These are phyloP conservation scores for Vitis hybrid DNA, from an alignment of 177 flowering plant species.

Conservation along the genomic window DNA sequence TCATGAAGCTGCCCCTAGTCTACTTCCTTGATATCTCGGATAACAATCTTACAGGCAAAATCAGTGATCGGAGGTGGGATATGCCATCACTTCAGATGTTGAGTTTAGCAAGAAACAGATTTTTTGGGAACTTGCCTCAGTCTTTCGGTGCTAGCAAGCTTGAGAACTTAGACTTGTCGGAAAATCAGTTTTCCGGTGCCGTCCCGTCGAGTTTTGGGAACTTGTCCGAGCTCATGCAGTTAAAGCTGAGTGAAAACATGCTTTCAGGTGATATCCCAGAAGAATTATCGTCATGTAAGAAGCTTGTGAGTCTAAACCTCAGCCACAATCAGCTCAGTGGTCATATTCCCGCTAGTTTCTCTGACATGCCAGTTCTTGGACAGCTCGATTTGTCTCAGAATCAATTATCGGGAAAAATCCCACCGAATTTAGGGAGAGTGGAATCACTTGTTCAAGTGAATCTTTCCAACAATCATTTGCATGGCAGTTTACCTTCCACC, in stretches of 20 bases:
- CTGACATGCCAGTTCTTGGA: conserved; percentile 70
- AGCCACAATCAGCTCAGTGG: conserved; percentile 64
- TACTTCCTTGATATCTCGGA: conserved; percentile 70
- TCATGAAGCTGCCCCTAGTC: conserved; percentile 53
- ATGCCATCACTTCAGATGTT: conserved; percentile 73
- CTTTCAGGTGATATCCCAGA: conserved; percentile 65
- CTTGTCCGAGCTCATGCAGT: conserved; percentile 47
- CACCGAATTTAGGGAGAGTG: conserved; percentile 45
- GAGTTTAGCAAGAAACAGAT: conserved; percentile 51
- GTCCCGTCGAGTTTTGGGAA: conserved; percentile 51
- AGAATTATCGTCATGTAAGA: conserved; percentile 52
- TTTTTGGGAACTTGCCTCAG: conserved; percentile 56
- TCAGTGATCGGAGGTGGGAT: conserved; percentile 45
- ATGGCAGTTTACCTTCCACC: conserved; percentile 67
- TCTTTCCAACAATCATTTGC: conserved; percentile 66
- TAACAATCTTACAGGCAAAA: conserved; percentile 56
- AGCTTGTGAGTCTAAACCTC: conserved; percentile 67
- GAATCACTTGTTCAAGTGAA: conserved; percentile 69
- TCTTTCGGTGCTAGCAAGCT: conserved; percentile 48
- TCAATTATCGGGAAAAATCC: conserved; percentile 62
- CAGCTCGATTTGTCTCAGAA: conserved; percentile 72
- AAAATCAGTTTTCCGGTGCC: conserved; percentile 51
- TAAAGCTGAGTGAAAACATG: conserved; percentile 48
- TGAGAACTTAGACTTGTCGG: conserved; percentile 67
- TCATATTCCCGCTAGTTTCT: conserved; percentile 46